A percentile compares a stretch with the other conserved stretches of the same genome.
Evolutionary conservation across 257 asterid species (phyloP).

Genomic region (Orobanche coerulescens): DNA sequence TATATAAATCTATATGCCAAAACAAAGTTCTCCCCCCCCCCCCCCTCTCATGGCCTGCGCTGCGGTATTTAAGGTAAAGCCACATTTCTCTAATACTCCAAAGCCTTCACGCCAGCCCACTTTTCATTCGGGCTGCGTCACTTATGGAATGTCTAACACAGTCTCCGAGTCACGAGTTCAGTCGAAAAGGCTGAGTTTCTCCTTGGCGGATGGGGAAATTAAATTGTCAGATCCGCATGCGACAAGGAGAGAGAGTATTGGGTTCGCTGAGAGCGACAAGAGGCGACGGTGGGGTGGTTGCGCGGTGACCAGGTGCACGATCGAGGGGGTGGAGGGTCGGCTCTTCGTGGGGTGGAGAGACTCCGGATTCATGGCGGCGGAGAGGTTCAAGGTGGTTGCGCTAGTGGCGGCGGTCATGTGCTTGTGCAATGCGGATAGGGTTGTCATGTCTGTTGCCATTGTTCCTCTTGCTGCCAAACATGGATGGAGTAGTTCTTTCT

Average conservation of each 20-base stretch:
- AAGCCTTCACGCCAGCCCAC: constrained; percentile 24
- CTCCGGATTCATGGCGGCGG: constrained; percentile 49
- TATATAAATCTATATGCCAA: neutral
- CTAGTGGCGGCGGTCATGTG: constrained; percentile 84
- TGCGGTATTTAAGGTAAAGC: constrained; percentile 22
- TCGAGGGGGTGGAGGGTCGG: constrained; percentile 70
- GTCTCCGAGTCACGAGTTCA: constrained; percentile 16
- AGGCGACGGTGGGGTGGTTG: constrained; percentile 17
- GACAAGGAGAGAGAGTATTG: constrained; percentile 10
- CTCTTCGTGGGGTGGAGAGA: constrained; percentile 45
- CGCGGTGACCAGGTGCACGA: constrained; percentile 53
- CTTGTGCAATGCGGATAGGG: constrained; percentile 89
- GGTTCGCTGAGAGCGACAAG: constrained; percentile 12
- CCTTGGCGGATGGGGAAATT: constrained; percentile 16
- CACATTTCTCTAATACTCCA: constrained; percentile 1
- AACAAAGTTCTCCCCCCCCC: too few relatives aligned
- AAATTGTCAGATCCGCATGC: neutral
- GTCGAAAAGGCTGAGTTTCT: constrained; percentile 17
- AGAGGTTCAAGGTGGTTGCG: constrained; percentile 86
- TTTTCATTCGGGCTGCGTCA: constrained; percentile 19
- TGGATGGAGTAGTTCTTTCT: constrained; percentile 79
- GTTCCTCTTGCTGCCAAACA: constrained; percentile 84
- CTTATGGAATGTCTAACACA: constrained; percentile 24
- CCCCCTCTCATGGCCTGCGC: constrained; percentile 60
- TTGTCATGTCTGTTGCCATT: constrained; percentile 94